Conservation (phyloP, 345 rosid genomes). For the Populus tremula region DNA sequence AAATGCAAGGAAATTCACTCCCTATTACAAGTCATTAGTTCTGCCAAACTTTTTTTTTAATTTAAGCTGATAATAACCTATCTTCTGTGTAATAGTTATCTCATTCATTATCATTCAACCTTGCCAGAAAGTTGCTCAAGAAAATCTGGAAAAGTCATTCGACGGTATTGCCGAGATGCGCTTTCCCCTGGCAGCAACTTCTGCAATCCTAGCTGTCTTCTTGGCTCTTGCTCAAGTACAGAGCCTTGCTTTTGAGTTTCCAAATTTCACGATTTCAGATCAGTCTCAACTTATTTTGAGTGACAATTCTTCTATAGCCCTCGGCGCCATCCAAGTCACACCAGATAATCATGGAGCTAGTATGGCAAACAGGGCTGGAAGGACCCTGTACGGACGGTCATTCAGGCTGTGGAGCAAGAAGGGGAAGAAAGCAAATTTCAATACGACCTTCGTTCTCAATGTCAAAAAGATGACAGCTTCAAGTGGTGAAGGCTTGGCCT, state of each 20-base stretch:
- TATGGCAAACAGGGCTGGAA: conserved; percentile 33
- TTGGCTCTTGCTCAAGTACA: conserved; percentile 13
- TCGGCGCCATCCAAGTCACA: conserved; percentile 58
- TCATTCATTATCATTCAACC: neutral
- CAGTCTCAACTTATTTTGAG: neutral
- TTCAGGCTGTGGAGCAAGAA: conserved; percentile 45
- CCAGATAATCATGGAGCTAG: conserved; percentile 32
- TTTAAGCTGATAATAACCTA: neutral
- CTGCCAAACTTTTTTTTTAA: neutral
- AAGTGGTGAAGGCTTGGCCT: conserved; percentile 78
- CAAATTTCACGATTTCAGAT: conserved; percentile 16
- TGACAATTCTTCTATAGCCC: conserved; percentile 7
- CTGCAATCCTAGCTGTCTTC: neutral
- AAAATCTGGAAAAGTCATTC: neutral
- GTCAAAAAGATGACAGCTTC: conserved; percentile 35
- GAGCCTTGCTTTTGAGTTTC: conserved; percentile 35
- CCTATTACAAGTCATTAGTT: neutral
- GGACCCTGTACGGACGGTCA: conserved; percentile 31
- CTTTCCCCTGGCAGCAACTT: neutral
- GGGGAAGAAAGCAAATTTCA: conserved; percentile 36
- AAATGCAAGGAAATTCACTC: conserved; percentile 4
- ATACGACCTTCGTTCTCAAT: conserved; percentile 53
- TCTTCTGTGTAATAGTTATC: neutral
- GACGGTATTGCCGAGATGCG: neutral
- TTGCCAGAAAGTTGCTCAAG: neutral